Evolutionary conservation across 2,329 filamentous ascomycete genomes (phyloP), one percentile per base, ranked within the genome.

Genomic region (Aaosphaeria pasadenensis): DNA sequence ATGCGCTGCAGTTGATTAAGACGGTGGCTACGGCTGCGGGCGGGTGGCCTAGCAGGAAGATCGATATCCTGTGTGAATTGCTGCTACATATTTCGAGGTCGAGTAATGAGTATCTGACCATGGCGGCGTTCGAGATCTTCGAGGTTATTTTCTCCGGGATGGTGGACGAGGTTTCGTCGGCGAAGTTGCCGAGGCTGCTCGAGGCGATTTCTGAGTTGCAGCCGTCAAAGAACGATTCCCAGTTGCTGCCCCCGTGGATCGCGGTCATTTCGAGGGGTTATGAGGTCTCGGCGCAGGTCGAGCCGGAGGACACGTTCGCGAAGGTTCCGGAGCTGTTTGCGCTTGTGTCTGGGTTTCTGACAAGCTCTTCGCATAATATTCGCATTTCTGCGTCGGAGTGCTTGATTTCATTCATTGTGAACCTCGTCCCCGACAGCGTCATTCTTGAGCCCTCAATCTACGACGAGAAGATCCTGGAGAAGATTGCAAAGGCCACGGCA

Each of bases 31-130:
- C 82, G 3, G 90, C 89, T 5, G 92, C 90, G 49, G 89, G 90
- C 38, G 94, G 94, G 44, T 99, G 94, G 94, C 94, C 94, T 1
- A 96, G 88, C 75, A 90, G 88, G 75, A 96, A 95, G 74, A 95
- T 96, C 46, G 94, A 99, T 72, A 79, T 87, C 2, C 76, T 99
- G 32, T 96, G 91, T 70, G 91, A 97, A 70, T 75, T 96, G 46
- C 75, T 99, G 49, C 82, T 99, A 57, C 85, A 85, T 57, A 95
- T 97, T 52, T 92, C 92, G 30, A 86, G 86, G 64, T 91, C 88
- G 6, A 94, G 85, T 69, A 96, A 95, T 68, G 91, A 97, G 67
- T 95, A 92, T 69, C 86, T 99, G 77, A 95, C 91, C 31, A 95
- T 97, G 86, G 87, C 89, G 7, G 88, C 91, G 0, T 96, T 99